Conservation (phyloP, 495 filamentous ascomycete species). For the Aspergillus incahuasiensis region DNA sequence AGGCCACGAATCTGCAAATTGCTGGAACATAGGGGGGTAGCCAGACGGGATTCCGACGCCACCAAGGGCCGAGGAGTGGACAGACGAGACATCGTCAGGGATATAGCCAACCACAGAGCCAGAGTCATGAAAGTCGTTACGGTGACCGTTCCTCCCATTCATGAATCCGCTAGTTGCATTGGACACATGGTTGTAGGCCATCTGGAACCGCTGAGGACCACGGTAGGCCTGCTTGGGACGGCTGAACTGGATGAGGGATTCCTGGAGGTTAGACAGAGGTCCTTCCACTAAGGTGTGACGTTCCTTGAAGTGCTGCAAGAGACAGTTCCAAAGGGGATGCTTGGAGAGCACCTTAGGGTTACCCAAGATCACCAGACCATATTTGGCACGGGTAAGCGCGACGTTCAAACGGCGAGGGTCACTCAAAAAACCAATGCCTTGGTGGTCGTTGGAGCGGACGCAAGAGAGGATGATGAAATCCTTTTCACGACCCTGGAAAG, state of each 20-base stretch:
- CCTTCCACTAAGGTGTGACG: conserved; percentile 94
- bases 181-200: conserved; percentile 68
- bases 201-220: conserved; percentile 82
- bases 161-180: conserved; percentile 48
- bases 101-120: conserved; percentile 91
- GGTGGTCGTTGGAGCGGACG: conserved; percentile 97
- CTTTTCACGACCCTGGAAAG: conserved; percentile 98
- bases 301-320: conserved; percentile 96
- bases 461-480: conserved; percentile 98
- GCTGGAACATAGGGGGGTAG: conserved; percentile 93
- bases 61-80: conserved; percentile 87
- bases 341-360: conserved; percentile 98
- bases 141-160: conserved; percentile 48
- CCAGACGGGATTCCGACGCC: conserved; percentile 74
- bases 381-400: conserved; percentile 96
- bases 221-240: conserved; percentile 89
- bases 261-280: conserved; percentile 91
- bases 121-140: conserved; percentile 75
- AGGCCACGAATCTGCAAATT: conserved; percentile 89
- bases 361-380: conserved; percentile 89
- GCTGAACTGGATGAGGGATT: conserved; percentile 91
- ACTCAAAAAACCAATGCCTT: conserved; percentile 98
- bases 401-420: conserved; percentile 98
- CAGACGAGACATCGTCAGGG: conserved; percentile 92
- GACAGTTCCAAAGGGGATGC: conserved; percentile 96